Evolutionary conservation across 1,284 basidiomycete species (phyloP), one percentile per base, ranked within the genome.

Genomic region (Malassezia caprae): DNA sequence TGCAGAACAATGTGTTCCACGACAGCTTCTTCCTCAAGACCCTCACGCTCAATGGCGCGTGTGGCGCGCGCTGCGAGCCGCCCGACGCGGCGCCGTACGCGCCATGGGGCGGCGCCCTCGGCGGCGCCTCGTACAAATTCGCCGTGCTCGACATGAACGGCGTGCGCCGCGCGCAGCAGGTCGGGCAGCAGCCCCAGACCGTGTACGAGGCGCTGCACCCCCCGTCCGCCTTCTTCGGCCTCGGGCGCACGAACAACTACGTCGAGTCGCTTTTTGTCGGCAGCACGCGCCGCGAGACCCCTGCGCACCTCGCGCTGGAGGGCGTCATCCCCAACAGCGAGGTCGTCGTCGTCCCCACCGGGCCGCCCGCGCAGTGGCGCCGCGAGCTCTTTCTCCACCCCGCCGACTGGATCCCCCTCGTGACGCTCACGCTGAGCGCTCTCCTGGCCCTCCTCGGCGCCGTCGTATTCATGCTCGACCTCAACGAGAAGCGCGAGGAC

Each of bases 181-280:
- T 93, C 27, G 85, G 84, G 1, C 94, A 99, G 76, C 82, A 96
- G 4, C 85, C 93, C 1, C 90, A 94, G 73, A 88, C 88, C 1
- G 82, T 85, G 0, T 96, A 96, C 70, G 86, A 93, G 47, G 80
- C 90, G 8, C 81, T 98, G 10, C 81, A 85, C 47, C 86, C 88
- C 1, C 93, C 94, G 0, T 96, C 96, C 71, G 83, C 88, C 2
- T 96, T 91, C 80, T 89, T 98, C 70, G 94, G 94, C 0, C 83
- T 99, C 2, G 94, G 94, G 0, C 82, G 94, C 40, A 98, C 93
- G n/a, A 99, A 99, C 78, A 99, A 99, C 76, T 99, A 99, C 77
- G 89, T 99, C 68, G 94, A 99, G 67, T 75, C 76, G 41, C 66
- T 78, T 51, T 68, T 63, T 42, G 65, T 72, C 43, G 73, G 65